Conservation (phyloP, 108 stramenopile species). For the Cyclotella atomus region DNA sequence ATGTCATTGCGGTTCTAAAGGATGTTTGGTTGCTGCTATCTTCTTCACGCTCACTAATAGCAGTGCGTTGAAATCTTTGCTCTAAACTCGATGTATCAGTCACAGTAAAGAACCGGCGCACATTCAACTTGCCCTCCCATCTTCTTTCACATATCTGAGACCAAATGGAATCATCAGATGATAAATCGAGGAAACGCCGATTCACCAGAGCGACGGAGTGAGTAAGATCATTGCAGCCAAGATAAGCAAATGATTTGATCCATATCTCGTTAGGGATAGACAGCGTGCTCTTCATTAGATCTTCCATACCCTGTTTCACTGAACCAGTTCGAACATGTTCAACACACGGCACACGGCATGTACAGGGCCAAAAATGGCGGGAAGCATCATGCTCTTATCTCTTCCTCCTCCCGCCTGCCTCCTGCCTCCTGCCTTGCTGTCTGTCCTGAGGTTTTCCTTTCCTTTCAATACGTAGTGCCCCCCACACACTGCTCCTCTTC, state of each 20-base stretch:
- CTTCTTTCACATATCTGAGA: slow-evolving; percentile 17
- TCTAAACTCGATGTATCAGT: background rate
- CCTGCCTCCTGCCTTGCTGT: too few relatives aligned
- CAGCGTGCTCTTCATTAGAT: too few relatives aligned
- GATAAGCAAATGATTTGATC: slow-evolving; percentile 30
- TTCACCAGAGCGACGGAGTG: slow-evolving; percentile 21
- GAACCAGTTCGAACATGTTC: background rate
- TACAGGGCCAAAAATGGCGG: too few relatives aligned
- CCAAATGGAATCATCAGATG: slow-evolving; percentile 40
- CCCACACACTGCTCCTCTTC: too few relatives aligned
- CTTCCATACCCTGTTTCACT: too few relatives aligned
- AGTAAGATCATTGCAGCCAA: slow-evolving; percentile 18
- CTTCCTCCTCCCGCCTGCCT: too few relatives aligned
- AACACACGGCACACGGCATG: background rate
- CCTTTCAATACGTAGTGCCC: too few relatives aligned
- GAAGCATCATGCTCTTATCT: too few relatives aligned
- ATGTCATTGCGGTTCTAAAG: slow-evolving; percentile 1
- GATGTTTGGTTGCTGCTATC: background rate
- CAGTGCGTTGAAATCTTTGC: background rate
- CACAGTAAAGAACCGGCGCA: slow-evolving; percentile 1
- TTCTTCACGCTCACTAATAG: background rate
- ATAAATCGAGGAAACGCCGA: slow-evolving; percentile 13
- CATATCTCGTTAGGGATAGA: slow-evolving; percentile 41
- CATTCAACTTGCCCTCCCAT: slow-evolving; percentile 38
- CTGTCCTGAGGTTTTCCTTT: too few relatives aligned